phyloP scores from a whole-genome alignment of 192 early-diverging fungal species.

The Linnemannia schmuckeri region DNA sequence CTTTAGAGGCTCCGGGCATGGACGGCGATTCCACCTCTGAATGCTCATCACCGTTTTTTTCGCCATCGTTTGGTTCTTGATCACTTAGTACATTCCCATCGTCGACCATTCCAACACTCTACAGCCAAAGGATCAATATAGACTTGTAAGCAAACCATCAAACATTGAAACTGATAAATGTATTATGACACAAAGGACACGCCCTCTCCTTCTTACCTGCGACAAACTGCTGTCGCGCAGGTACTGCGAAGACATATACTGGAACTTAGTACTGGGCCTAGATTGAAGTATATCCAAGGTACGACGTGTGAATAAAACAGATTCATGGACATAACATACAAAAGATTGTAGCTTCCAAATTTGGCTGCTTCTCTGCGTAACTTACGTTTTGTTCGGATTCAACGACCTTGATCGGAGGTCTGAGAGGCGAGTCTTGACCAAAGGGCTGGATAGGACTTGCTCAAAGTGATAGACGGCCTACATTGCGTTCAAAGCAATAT shows the following conservation, averaged over 20 bases:
- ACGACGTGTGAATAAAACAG: not conserved
- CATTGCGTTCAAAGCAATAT: not conserved
- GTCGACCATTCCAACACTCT: slow-evolving; percentile 51
- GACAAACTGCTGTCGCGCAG: slow-evolving; percentile 72
- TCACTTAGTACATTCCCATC: slow-evolving; percentile 13
- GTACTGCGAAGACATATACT: slow-evolving; percentile 70
- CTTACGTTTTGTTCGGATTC: slow-evolving; percentile 41
- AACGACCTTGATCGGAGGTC: slow-evolving; percentile 47
- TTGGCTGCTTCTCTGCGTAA: not conserved
- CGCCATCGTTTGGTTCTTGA: not conserved
- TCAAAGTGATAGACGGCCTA: slow-evolving; percentile 41
- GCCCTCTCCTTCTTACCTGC: slow-evolving; percentile 51
- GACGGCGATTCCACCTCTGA: not conserved
- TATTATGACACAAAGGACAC: not conserved
- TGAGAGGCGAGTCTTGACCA: slow-evolving; percentile 33
- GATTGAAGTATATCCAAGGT: not conserved
- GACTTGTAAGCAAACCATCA: not conserved
- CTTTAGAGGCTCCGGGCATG: not conserved
- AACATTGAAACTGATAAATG: not conserved
- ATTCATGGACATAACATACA: not conserved
- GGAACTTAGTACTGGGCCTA: slow-evolving; percentile 36
- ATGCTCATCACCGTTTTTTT: not conserved
- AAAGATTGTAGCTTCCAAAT: not conserved
- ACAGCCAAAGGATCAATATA: not conserved
- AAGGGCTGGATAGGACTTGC: slow-evolving; percentile 33